These are phyloP conservation scores for Cyclotella atomus DNA, from an alignment of 108 stramenopile species.

Conservation along the genomic window DNA sequence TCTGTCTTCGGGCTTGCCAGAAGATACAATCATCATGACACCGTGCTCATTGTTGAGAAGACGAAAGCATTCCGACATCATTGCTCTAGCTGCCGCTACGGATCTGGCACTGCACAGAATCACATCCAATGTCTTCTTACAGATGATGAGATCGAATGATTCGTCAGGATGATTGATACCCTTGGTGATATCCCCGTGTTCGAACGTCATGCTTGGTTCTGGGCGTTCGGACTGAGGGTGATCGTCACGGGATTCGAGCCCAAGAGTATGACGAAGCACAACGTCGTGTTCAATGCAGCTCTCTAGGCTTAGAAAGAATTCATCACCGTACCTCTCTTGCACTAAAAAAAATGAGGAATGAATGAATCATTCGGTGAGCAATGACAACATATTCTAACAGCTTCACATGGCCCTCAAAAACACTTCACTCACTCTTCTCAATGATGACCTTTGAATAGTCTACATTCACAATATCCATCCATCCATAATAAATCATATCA, in stretches of 20 bases:
- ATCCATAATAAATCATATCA: conserved; percentile 72
- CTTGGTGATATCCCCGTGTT: conserved; percentile 70
- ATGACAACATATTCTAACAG: no score
- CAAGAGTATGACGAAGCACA: conserved; percentile 17
- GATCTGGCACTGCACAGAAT: conserved; percentile 68
- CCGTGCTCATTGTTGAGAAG: conserved; percentile 67
- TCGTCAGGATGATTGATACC: conserved; percentile 66
- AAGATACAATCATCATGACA: conserved; percentile 67
- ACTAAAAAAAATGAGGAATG: conserved; percentile 23
- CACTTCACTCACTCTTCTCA: conserved; percentile 61
- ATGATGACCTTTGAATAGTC: conserved; percentile 81
- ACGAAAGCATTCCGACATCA: conserved; percentile 67
- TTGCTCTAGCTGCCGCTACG: conserved; percentile 31
- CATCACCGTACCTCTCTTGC: conserved; percentile 52
- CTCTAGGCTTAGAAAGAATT: conserved; percentile 32
- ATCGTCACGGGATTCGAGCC: conserved; percentile 46
- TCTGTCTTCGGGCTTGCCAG: conserved; percentile 76
- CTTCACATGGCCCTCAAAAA: no score
- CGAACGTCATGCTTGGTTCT: conserved; percentile 59
- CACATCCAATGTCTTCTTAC: conserved; percentile 84
- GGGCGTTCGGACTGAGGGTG: neutral
- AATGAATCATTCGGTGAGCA: neutral
- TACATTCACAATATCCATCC: conserved; percentile 66
- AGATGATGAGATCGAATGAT: conserved; percentile 83
- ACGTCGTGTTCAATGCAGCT: conserved; percentile 22